Percentiles rank a stretch among this genome's conserved stretches.
Evolutionary conservation across 805 yeast species (phyloP).

Genomic region (Yamadazyma olivae): DNA sequence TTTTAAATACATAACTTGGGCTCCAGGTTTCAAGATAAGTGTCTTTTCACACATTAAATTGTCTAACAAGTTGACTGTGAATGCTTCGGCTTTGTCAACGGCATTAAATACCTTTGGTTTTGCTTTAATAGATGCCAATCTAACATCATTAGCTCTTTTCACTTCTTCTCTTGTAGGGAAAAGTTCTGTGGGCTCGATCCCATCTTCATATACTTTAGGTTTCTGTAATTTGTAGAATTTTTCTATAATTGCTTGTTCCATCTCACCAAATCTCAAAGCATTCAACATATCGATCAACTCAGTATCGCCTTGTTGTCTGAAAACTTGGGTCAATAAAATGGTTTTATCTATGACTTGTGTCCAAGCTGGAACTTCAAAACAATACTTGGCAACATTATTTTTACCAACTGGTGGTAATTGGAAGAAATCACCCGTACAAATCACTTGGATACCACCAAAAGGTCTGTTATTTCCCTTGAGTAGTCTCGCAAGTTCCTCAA

Average conservation of each 20-base stretch:
- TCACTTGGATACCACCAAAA: conserved; percentile 91
- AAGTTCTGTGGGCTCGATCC: conserved; percentile 84
- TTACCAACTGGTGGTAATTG: conserved; percentile 88
- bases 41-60: conserved; percentile 68
- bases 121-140: conserved; percentile 45
- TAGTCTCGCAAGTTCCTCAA: conserved; percentile 64
- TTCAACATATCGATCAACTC: conserved; percentile 77
- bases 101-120: conserved; percentile 35
- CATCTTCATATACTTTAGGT: conserved; percentile 59
- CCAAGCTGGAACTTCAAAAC: conserved; percentile 81
- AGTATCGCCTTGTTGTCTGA: conserved; percentile 82
- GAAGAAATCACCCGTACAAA: conserved; percentile 92
- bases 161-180: conserved; percentile 88
- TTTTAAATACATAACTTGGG: conserved; percentile 92
- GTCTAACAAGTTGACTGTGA: conserved; percentile 39
- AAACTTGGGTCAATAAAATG: conserved; percentile 71
- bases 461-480: conserved; percentile 56
- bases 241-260: conserved; percentile 45
- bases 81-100: conserved; percentile 25
- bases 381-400: conserved; percentile 41
- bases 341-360: conserved; percentile 56
- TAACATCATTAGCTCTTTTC: conserved; percentile 59
- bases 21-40: conserved; percentile 70
- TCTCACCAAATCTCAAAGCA: conserved; percentile 70
- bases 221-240: conserved; percentile 58